Base-by-base conservation (phyloP, 2,329 filamentous ascomycete genomes). In the Verticillium zaregamsianum region DNA sequence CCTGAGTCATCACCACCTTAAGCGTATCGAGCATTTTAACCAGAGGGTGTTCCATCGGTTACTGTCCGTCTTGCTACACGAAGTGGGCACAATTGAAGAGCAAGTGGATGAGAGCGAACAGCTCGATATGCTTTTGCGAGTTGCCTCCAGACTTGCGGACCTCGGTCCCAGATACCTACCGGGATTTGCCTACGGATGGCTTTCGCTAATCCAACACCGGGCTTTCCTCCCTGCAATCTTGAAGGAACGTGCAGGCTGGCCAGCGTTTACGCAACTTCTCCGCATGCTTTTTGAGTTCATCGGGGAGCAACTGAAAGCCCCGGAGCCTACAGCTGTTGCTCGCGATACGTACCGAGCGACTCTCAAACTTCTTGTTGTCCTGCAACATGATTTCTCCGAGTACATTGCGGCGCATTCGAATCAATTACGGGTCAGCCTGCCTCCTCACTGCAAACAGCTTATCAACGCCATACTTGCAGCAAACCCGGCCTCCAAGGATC, bases 331-430 rank as follows among this genome's bases (percentile, higher is more conserved):
- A 3, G 81, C 86, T 37, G 83, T 91, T 58, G 86, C 89, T 37
- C 93, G 92, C 72, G 91, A 94, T 60, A 86, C 96, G 64, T 97
- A 97, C 74, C 89, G 92, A 64, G 92, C 90, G 9, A 86, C 91
- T 1, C 79, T 96, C 57, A 93, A 96, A 71, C 85, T 97, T 63
- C 79, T 98, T 60, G 80, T 96, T 37, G 85, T 96, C 59, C 80
- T 99, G 59, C 91, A 97, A 68, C 95, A 98, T 71, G 95, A 99
- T 74, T 98, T 92, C 75, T 91, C 94, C 0, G 93, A 97, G 61
- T 99, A 97, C 74, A 79, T 99, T 52, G 90, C 91, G 6, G 91
- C 93, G 68, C 92, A 96, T 73, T 91, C 96, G 71, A 87, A 91
- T 67, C 86, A 87, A 67, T 86, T 99, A 59, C 93, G 90, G 77